A percentile compares a stretch with the other conserved stretches of the same genome.
Evolutionary conservation across 1,139 yeast species (phyloP).

Genomic region (Hansenula lynferdii): DNA sequence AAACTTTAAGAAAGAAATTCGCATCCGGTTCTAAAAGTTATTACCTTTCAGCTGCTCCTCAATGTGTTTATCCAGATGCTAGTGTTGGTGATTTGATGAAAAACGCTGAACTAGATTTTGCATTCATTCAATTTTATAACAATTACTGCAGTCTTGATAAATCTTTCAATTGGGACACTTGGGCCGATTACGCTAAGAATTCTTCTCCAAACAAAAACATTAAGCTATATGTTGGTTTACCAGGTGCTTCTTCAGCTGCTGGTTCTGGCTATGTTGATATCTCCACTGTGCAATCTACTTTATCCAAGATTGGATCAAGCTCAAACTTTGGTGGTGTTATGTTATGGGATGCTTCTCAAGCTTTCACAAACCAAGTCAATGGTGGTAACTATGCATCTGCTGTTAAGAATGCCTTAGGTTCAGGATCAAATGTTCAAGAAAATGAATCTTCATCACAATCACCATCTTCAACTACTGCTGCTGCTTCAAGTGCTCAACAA

Average conservation of each 20-base stretch:
- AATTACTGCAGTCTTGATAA: slow-evolving; percentile 66
- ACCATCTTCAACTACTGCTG: slow-evolving; percentile 5
- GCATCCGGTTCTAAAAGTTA: slow-evolving; percentile 54
- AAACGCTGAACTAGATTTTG: slow-evolving; percentile 69
- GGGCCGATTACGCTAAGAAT: slow-evolving; percentile 65
- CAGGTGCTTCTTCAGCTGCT: slow-evolving; percentile 67
- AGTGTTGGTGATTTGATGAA: slow-evolving; percentile 66
- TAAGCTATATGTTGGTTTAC: slow-evolving; percentile 66
- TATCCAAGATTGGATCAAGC: slow-evolving; percentile 35
- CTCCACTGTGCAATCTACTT: slow-evolving; percentile 31
- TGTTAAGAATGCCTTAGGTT: slow-evolving; percentile 26
- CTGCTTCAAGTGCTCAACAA: no score
- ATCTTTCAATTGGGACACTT: slow-evolving; percentile 76
- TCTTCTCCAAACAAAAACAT: slow-evolving; percentile 65
- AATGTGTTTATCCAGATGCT: slow-evolving; percentile 90
- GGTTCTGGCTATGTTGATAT: slow-evolving; percentile 61
- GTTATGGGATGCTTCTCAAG: slow-evolving; percentile 92
- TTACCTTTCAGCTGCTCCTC: slow-evolving; percentile 92
- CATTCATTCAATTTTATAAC: slow-evolving; percentile 91
- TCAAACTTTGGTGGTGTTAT: slow-evolving; percentile 77
- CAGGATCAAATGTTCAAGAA: no score
- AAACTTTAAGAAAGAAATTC: slow-evolving; percentile 53
- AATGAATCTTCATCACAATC: slow-evolving; percentile 5
- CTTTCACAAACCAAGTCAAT: slow-evolving; percentile 45
- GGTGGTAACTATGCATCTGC: slow-evolving; percentile 33